phyloP scores from a whole-genome alignment of 768 basidiomycete species.

The Amanita muscaria region DNA sequence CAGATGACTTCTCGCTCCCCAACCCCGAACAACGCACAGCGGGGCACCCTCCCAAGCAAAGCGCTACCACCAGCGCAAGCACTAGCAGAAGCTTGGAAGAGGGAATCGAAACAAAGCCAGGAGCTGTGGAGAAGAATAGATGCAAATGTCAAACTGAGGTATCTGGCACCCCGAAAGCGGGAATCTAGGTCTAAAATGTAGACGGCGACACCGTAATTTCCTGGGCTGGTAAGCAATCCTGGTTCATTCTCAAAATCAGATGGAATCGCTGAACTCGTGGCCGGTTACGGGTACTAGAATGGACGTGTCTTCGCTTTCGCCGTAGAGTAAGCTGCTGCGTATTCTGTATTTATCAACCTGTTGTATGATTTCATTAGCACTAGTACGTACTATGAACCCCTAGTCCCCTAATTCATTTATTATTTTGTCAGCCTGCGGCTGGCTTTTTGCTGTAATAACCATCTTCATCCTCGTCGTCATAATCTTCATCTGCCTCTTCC shows the following conservation, averaged over 20 bases:
- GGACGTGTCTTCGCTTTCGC: no score
- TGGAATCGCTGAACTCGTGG: slow-evolving; percentile 1
- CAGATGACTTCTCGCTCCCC: slow-evolving; percentile 40
- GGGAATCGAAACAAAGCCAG: slow-evolving; percentile 50
- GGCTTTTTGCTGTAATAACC: slow-evolving; percentile 32
- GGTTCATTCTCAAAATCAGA: background rate
- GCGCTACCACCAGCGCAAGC: slow-evolving; percentile 45
- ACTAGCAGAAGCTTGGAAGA: slow-evolving; percentile 63
- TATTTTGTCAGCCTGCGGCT: slow-evolving; percentile 20
- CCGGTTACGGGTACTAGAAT: no score
- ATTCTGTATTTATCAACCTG: slow-evolving; percentile 7
- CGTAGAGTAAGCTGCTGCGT: background rate
- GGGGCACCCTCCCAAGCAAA: slow-evolving; percentile 24
- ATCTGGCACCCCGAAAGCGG: slow-evolving; percentile 30
- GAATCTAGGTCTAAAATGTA: slow-evolving; percentile 48
- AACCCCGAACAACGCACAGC: slow-evolving; percentile 25
- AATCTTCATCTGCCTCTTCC: slow-evolving; percentile 31
- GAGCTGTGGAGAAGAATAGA: slow-evolving; percentile 46
- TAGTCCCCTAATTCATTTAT: background rate
- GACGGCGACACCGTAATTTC: slow-evolving; percentile 5
- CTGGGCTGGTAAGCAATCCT: slow-evolving; percentile 4
- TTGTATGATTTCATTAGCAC: slow-evolving; percentile 1
- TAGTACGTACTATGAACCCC: slow-evolving; percentile 1
- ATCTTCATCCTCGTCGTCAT: slow-evolving; percentile 36
- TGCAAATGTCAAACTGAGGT: slow-evolving; percentile 43